phyloP scores from a whole-genome alignment of 257 asterid genomes.

The Mentha longifolia region DNA sequence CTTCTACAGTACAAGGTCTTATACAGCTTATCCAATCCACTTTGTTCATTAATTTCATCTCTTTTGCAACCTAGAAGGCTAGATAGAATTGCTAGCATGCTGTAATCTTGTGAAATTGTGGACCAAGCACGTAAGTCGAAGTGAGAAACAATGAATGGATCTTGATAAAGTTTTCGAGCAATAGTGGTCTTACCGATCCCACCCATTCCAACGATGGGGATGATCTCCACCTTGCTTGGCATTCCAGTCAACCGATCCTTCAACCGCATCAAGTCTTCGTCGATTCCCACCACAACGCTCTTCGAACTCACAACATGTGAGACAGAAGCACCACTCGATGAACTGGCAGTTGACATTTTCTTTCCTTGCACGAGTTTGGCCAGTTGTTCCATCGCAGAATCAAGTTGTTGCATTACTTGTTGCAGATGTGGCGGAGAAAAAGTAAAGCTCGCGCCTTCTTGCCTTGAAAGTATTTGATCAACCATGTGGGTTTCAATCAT shows the following conservation, averaged over 20 bases:
- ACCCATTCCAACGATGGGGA: constrained; percentile 15
- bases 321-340: neutral
- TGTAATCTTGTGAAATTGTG: constrained; percentile 31
- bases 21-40: neutral
- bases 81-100: neutral
- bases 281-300: constrained; percentile 25
- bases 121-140: constrained; percentile 25
- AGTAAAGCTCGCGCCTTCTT: neutral
- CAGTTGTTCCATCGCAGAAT: neutral
- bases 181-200: constrained; percentile 9
- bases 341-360: neutral
- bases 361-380: neutral
- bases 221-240: neutral
- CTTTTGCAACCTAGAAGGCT: neutral
- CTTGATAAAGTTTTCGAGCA: constrained; percentile 16
- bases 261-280: neutral
- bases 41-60: neutral
- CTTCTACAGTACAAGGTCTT: neutral
- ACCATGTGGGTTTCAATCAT: constrained; percentile 12
- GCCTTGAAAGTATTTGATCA: neutral
- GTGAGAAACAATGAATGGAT: neutral
- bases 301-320: neutral
- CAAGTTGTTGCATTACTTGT: neutral
- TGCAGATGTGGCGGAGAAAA: neutral
- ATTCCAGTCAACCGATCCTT: constrained; percentile 14